Conservation (phyloP, 2,329 filamentous ascomycete species). For the Meredithiella fracta region DNA sequence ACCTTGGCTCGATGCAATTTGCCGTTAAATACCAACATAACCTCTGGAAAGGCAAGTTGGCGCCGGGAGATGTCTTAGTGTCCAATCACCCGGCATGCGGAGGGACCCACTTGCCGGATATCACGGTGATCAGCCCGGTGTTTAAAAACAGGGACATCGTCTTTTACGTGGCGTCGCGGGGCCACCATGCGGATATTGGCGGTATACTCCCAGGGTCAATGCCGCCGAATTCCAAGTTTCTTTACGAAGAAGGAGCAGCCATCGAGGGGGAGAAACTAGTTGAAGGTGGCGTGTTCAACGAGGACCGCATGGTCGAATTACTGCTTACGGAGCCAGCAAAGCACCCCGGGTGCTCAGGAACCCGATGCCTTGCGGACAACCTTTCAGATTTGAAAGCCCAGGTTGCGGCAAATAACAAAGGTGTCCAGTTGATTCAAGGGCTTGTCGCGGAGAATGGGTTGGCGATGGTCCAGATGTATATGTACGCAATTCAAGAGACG, state of each 20-base stretch:
- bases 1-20: slow-evolving; percentile 69
- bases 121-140: slow-evolving; percentile 64
- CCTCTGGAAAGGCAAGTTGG: slow-evolving; percentile 62
- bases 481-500: slow-evolving; percentile 65
- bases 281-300: slow-evolving; percentile 60
- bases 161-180: slow-evolving; percentile 66
- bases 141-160: slow-evolving; percentile 53
- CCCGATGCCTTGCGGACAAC: slow-evolving; percentile 63
- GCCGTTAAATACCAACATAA: slow-evolving; percentile 62
- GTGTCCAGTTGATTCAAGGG: slow-evolving; percentile 61
- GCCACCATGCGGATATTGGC: slow-evolving; percentile 74
- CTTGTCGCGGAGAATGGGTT: slow-evolving; percentile 66
- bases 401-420: slow-evolving; percentile 70
- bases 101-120: slow-evolving; percentile 68
- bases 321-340: slow-evolving; percentile 58
- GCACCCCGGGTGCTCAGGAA: slow-evolving; percentile 61
- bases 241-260: slow-evolving; percentile 46
- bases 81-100: slow-evolving; percentile 74
- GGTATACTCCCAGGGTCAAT: slow-evolving; percentile 68
- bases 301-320: slow-evolving; percentile 55
- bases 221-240: slow-evolving; percentile 54
- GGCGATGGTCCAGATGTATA: slow-evolving; percentile 67
- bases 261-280: slow-evolving; percentile 55
- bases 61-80: slow-evolving; percentile 65
- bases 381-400: slow-evolving; percentile 72